phyloP scores from a whole-genome alignment of 116 monocot species.

The Cymodocea nodosa region DNA sequence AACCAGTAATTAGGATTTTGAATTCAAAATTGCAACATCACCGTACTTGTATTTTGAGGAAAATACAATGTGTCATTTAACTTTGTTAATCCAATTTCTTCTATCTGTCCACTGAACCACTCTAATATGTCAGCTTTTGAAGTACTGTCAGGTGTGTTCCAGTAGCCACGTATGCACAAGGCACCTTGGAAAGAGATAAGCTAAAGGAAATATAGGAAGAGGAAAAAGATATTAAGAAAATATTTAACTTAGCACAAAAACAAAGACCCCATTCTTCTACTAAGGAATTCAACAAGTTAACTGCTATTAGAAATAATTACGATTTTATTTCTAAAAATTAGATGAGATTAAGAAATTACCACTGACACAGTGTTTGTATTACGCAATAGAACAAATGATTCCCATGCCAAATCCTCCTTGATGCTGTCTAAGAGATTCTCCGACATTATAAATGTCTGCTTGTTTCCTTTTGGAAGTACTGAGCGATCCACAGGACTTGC shows the following conservation, averaged over 20 bases:
- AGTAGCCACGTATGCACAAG: constrained; percentile 74
- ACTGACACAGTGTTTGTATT: constrained; percentile 91
- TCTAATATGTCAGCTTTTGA: constrained; percentile 42
- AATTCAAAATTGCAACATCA: neutral
- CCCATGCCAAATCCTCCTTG: constrained; percentile 83
- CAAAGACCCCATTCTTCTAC: neutral
- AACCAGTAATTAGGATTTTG: neutral
- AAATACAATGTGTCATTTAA: constrained; percentile 59
- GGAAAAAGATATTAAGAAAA: neutral
- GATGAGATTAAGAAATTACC: constrained; percentile 23
- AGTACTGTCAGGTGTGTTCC: constrained; percentile 42
- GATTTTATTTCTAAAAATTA: too few species aligned
- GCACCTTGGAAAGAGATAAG: constrained; percentile 47
- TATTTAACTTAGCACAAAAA: too few species aligned
- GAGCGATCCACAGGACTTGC: constrained; percentile 39
- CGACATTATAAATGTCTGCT: constrained; percentile 70
- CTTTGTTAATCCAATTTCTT: constrained; percentile 41
- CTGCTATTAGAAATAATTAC: neutral
- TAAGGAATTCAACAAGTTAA: neutral
- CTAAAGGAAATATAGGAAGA: constrained; percentile 14
- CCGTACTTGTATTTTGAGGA: constrained; percentile 54
- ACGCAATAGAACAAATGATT: constrained; percentile 67
- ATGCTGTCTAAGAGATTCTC: constrained; percentile 31
- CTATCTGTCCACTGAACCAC: constrained; percentile 40
- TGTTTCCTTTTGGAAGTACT: constrained; percentile 59